A percentile compares a stretch with the other conserved stretches of the same genome.
These are phyloP conservation scores for Calonectria montana DNA, from an alignment of 2,329 filamentous ascomycete genomes.

Conservation along the genomic window DNA sequence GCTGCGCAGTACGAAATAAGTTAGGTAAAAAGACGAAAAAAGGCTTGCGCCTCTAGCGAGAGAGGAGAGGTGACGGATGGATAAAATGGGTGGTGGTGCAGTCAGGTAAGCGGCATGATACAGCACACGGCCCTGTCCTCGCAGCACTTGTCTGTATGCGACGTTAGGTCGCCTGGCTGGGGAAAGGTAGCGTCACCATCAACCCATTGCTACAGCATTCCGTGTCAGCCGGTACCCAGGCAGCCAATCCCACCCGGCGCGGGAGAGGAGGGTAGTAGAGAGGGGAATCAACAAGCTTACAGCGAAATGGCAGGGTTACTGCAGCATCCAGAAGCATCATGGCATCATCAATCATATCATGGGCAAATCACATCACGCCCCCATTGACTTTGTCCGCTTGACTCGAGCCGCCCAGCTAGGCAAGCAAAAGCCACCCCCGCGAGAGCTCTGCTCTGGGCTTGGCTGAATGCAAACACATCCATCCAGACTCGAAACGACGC, in stretches of 20 bases:
- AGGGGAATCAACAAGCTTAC: not conserved
- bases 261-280: not conserved
- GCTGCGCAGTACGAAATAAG: conserved; percentile 17
- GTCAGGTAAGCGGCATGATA: conserved; percentile 4
- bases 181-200: conserved; percentile 15
- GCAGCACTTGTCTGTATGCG: not conserved
- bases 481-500: not conserved
- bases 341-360: conserved; percentile 20
- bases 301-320: conserved; percentile 2
- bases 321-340: conserved; percentile 4
- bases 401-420: not conserved
- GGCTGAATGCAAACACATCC: conserved; percentile 2
- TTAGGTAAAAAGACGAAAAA: not conserved
- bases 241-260: not conserved
- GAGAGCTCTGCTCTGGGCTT: not conserved
- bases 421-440: conserved; percentile 12
- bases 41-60: not conserved
- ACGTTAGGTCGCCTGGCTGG: not conserved
- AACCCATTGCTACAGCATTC: conserved; percentile 8
- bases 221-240: not conserved
- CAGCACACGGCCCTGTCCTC: conserved; percentile 6
- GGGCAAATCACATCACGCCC: not conserved
- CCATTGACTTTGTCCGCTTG: conserved; percentile 18
- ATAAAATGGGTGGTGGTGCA: not conserved
- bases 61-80: not conserved